phyloP scores from a whole-genome alignment of 495 filamentous ascomycete species.

The Penicillium manginii region DNA sequence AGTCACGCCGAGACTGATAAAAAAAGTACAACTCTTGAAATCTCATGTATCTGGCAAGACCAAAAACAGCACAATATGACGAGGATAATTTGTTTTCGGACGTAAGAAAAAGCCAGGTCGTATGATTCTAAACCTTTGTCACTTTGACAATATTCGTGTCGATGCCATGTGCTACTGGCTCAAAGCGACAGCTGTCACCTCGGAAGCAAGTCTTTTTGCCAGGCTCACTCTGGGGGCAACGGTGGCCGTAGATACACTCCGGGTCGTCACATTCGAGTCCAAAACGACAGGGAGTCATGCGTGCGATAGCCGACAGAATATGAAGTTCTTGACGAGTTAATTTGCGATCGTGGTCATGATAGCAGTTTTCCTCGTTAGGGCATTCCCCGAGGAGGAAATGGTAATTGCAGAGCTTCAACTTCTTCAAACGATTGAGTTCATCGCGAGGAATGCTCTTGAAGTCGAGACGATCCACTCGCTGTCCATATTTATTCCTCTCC shows the following conservation, averaged over 20 bases:
- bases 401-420: conserved; percentile 83
- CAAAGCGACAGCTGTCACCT: conserved; percentile 57
- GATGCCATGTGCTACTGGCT: conserved; percentile 52
- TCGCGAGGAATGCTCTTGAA: conserved; percentile 58
- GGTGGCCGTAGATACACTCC: conserved; percentile 86
- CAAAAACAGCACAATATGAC: conserved; percentile 5
- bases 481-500: conserved; percentile 73
- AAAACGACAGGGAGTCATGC: conserved; percentile 77
- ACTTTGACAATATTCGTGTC: conserved; percentile 57
- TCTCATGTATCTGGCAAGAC: neutral
- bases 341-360: conserved; percentile 75
- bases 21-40: neutral
- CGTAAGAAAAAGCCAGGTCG: neutral
- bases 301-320: conserved; percentile 69
- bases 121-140: conserved; percentile 49
- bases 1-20: neutral
- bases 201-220: conserved; percentile 56
- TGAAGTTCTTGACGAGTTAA: conserved; percentile 67
- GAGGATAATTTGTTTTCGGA: neutral
- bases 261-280: conserved; percentile 74
- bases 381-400: conserved; percentile 79
- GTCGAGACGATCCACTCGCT: conserved; percentile 66
- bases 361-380: conserved; percentile 66
- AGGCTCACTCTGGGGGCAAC: conserved; percentile 52
- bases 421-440: conserved; percentile 63